phyloP scores from a whole-genome alignment of 768 basidiomycete species.

The Trametes maxima region DNA sequence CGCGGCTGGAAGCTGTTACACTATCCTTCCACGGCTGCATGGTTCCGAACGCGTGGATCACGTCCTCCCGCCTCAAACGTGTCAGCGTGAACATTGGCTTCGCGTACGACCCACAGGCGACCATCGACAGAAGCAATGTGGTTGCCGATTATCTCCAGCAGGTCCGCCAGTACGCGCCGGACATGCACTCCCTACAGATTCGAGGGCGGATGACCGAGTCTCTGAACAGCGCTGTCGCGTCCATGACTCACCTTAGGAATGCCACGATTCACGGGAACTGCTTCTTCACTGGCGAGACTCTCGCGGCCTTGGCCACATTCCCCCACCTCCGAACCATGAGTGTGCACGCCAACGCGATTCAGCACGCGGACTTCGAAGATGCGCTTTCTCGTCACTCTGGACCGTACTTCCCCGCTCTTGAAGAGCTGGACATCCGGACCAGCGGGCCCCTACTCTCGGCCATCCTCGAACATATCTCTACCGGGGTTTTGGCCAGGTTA shows the following conservation, averaged over 20 bases:
- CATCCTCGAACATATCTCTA: conserved; percentile 21
- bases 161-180: not conserved
- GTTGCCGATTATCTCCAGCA: conserved; percentile 15
- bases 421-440: conserved; percentile 23
- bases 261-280: conserved; percentile 23
- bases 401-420: conserved; percentile 21
- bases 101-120: not conserved
- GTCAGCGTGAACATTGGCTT: conserved; percentile 2
- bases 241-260: conserved; percentile 18
- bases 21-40: conserved; percentile 15
- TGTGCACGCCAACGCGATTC: conserved; percentile 23
- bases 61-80: conserved; percentile 10
- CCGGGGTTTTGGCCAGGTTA: conserved; percentile 19
- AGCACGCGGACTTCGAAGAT: conserved; percentile 19
- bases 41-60: conserved; percentile 3
- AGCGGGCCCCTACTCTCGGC: conserved; percentile 16
- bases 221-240: conserved; percentile 11
- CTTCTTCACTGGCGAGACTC: conserved; percentile 16
- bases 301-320: conserved; percentile 25
- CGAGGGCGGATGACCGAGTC: conserved; percentile 21
- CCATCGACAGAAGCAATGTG: conserved; percentile 5
- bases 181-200: conserved; percentile 21
- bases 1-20: conserved; percentile 4
- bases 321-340: conserved; percentile 23
- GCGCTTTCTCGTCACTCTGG: conserved; percentile 11